These are phyloP conservation scores for Asterochloris erici DNA, from an alignment of 139 green algal genomes.

Conservation along the genomic window DNA sequence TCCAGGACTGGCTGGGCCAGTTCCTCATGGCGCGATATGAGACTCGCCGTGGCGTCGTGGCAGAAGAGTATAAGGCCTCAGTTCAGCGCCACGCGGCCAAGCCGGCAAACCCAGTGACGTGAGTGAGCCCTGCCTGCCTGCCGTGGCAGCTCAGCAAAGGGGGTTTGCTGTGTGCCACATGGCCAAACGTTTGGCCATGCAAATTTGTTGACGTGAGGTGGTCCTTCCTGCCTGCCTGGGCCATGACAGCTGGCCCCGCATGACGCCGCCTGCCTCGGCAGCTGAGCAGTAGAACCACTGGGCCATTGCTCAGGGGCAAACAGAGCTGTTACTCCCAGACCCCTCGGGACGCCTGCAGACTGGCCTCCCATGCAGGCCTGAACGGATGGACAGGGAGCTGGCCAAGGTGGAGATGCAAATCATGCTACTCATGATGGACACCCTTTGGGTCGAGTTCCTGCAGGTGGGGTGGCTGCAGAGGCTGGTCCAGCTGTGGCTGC, in stretches of 20 bases:
- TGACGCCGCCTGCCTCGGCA: background rate
- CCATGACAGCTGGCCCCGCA: too few relatives aligned
- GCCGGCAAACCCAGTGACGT: background rate
- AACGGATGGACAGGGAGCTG: background rate
- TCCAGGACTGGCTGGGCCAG: background rate
- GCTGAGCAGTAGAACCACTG: background rate
- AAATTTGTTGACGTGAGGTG: too few relatives aligned
- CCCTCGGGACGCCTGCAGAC: background rate
- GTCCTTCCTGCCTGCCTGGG: too few relatives aligned
- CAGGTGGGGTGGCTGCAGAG: background rate
- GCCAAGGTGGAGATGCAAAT: background rate
- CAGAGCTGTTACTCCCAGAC: background rate
- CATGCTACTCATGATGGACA: conserved; percentile 1
- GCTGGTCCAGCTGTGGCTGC: too few relatives aligned
- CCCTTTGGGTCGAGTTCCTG: conserved; percentile 4
- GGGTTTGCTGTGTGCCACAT: background rate
- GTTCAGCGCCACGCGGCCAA: background rate
- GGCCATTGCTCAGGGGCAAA: background rate
- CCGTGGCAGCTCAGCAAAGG: background rate
- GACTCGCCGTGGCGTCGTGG: background rate
- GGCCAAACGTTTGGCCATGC: background rate
- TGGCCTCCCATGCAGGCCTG: background rate
- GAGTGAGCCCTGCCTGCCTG: background rate
- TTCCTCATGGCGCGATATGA: conserved; percentile 1
- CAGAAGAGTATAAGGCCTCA: background rate